Conservation (phyloP, 1,139 yeast species). For the Scheffersomyces titani region DNA sequence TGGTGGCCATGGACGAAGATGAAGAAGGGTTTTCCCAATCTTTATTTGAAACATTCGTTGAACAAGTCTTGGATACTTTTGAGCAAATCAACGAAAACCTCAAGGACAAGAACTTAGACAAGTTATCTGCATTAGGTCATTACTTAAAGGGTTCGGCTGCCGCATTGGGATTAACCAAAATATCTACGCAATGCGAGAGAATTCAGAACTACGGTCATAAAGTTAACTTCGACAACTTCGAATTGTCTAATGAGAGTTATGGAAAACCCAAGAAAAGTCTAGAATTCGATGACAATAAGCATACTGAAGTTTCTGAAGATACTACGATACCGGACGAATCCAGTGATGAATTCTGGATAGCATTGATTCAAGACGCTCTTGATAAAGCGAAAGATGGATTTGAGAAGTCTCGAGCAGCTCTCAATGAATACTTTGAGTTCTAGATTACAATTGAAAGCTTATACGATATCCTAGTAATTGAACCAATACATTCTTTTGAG, state of each 20-base stretch:
- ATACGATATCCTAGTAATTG: not conserved
- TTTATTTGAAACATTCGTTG: conserved; percentile 79
- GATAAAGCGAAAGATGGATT: conserved; percentile 60
- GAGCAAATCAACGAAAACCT: conserved; percentile 65
- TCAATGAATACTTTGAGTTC: conserved; percentile 60
- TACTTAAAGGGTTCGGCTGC: conserved; percentile 96
- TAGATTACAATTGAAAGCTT: conserved; percentile 20
- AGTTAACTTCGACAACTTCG: conserved; percentile 46
- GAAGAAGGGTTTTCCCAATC: conserved; percentile 85
- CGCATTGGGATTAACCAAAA: conserved; percentile 80
- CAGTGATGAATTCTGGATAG: conserved; percentile 49
- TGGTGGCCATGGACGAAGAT: conserved; percentile 90
- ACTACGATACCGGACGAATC: conserved; percentile 15
- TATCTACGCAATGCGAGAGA: conserved; percentile 86
- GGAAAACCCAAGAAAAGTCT: conserved; percentile 2
- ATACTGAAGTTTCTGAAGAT: not conserved
- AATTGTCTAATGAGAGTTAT: conserved; percentile 10
- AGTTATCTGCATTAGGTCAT: conserved; percentile 80
- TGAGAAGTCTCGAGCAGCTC: conserved; percentile 53
- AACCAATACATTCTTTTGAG: not conserved
- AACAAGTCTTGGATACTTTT: conserved; percentile 84
- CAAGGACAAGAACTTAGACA: conserved; percentile 47
- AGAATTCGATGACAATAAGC: not conserved
- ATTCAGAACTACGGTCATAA: conserved; percentile 86
- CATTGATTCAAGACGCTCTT: conserved; percentile 55